A percentile compares a stretch with the other conserved stretches of the same genome.
phyloP scores from a whole-genome alignment of 495 filamentous ascomycete species.

The Lasiosphaeria hispida region DNA sequence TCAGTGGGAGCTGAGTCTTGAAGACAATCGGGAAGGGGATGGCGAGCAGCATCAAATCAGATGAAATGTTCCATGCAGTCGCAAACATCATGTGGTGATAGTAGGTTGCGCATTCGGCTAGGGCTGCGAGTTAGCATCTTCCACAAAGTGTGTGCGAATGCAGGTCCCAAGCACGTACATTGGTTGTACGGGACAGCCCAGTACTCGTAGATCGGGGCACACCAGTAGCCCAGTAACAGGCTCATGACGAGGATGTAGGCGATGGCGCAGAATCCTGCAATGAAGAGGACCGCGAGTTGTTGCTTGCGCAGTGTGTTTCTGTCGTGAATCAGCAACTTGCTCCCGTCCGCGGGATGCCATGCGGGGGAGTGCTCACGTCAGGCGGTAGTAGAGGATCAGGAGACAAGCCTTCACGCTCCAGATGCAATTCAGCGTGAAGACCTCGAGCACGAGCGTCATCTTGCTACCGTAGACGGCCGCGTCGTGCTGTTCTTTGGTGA shows the following conservation, averaged over 20 bases:
- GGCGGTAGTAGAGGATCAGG: conserved; percentile 49
- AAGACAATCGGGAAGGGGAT: conserved; percentile 45
- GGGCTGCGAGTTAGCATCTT: not conserved
- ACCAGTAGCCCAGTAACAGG: conserved; percentile 44
- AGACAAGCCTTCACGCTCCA: conserved; percentile 52
- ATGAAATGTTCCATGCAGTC: conserved; percentile 49
- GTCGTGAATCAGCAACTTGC: not conserved
- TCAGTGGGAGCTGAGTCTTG: conserved; percentile 34
- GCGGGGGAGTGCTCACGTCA: conserved; percentile 36
- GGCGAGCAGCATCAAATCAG: conserved; percentile 47
- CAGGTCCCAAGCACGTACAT: not conserved
- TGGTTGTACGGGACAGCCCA: conserved; percentile 4
- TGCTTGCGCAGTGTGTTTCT: conserved; percentile 23
- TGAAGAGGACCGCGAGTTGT: conserved; percentile 37
- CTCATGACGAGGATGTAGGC: conserved; percentile 40
- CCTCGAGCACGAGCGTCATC: conserved; percentile 46
- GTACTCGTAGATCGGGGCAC: conserved; percentile 26
- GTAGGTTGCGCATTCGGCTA: conserved; percentile 46
- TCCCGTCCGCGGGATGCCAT: too few relatives aligned
- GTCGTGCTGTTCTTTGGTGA: conserved; percentile 36
- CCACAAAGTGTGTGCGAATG: not conserved
- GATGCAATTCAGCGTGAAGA: conserved; percentile 48
- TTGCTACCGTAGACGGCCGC: conserved; percentile 45
- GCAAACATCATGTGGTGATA: conserved; percentile 47
- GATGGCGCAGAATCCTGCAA: conserved; percentile 29